Evolutionary conservation across 2,329 filamentous ascomycete genomes (phyloP), one percentile per base, ranked within the genome.

Genomic region (Ophiosphaerella herpotricha): DNA sequence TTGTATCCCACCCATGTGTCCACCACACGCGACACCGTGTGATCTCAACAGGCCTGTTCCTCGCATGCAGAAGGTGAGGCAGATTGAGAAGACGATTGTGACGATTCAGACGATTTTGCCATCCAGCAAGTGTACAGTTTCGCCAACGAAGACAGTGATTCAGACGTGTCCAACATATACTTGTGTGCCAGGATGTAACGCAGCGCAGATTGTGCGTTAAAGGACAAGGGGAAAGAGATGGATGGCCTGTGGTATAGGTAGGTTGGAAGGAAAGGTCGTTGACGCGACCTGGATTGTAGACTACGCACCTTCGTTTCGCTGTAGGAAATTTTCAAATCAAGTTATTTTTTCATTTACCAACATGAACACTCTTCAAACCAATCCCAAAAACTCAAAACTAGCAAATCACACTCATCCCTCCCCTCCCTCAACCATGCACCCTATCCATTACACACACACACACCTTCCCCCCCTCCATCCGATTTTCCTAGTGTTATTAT

Each of bases 81-180:
- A 29, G 6, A 11, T 29, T 29, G 40, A 50, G 47, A 63, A 58
- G 48, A 52, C 29, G 26, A 43, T 60, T 31, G 50, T 58, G 4
- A 56, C 47, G 3, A 51, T 58, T 26, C 50, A 50, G 44, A 57
- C 51, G 13, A 23, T 52, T 16, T 43, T 23, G 35, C 44, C 50
- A 16, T 33, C 43, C 9, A 41, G 9, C 16, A 16, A 16, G 29
- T 46, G 47, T 34, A 42, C 45, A 8, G 26, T 32, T 14, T 16
- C 44, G 12, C 26, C 45, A 26, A 62, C 57, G 32, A 55, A 34
- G 43, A 55, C 53, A 11, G 35, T 48, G n/a, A 34, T 35, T 31
- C n/a, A 34, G 32, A 38, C 39, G 13, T 66, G 62, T 48, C 62
- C 62, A 26, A 66, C 60, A 12, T 66, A 51, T 39, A 63, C 60